Percentiles rank a stretch among this genome's conserved stretches.
These are phyloP conservation scores for Ramalina peruviana DNA, from an alignment of 495 filamentous ascomycete genomes.

Conservation along the genomic window DNA sequence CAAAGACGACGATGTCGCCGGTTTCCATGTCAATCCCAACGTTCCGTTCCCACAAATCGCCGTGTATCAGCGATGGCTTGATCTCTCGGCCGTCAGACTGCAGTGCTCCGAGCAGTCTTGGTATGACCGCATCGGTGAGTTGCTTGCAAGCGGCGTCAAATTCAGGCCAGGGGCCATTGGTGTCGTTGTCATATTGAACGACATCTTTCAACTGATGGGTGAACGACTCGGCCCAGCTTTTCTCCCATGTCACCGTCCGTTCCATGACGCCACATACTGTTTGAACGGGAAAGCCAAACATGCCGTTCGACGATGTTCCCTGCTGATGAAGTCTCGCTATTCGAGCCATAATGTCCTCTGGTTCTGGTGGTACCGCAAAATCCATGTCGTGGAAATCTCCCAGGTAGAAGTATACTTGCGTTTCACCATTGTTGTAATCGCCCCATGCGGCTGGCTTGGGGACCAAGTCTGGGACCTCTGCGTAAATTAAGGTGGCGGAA, in stretches of 20 bases:
- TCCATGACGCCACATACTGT: slow-evolving; percentile 35
- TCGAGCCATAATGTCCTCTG: slow-evolving; percentile 25
- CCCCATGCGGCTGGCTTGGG: slow-evolving; percentile 12
- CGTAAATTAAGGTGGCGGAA: slow-evolving; percentile 14
- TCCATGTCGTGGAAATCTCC: slow-evolving; percentile 30
- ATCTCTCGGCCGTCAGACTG: slow-evolving; percentile 29
- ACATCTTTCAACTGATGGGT: slow-evolving; percentile 21
- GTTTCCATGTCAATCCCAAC: slow-evolving; percentile 23
- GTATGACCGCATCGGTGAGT: slow-evolving; percentile 27
- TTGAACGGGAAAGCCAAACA: slow-evolving; percentile 38
- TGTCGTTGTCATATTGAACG: slow-evolving; percentile 22
- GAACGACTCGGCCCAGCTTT: slow-evolving; percentile 36
- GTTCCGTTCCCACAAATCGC: slow-evolving; percentile 38
- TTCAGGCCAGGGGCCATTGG: slow-evolving; percentile 22
- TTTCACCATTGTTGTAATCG: slow-evolving; percentile 7
- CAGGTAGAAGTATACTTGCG: slow-evolving; percentile 30
- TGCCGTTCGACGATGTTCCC: slow-evolving; percentile 31
- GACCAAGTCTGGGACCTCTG: slow-evolving; percentile 8
- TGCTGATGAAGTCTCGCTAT: slow-evolving; percentile 31
- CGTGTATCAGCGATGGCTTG: slow-evolving; percentile 32
- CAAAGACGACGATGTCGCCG: slow-evolving; percentile 28
- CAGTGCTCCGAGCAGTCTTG: slow-evolving; percentile 27
- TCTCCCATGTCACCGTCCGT: slow-evolving; percentile 28
- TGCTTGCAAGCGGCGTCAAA: slow-evolving; percentile 18
- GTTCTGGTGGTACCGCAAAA: slow-evolving; percentile 26